Conservation (phyloP, 2,329 filamentous ascomycete genomes). For the Xylariales sp. region DNA sequence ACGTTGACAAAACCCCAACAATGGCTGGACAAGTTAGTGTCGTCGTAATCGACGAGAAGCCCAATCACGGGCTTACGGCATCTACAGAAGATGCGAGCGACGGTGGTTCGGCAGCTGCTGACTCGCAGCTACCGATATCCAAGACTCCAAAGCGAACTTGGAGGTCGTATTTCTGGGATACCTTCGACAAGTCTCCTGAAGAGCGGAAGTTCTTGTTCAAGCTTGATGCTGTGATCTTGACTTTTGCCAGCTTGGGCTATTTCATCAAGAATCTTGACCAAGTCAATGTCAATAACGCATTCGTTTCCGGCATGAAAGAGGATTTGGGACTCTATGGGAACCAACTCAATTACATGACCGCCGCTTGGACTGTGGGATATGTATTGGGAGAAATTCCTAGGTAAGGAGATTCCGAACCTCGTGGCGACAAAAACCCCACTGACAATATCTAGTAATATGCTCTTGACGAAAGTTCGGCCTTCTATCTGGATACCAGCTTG, state of each 20-base stretch:
- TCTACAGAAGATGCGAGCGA: neutral
- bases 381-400: slow-evolving; percentile 27
- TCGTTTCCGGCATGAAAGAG: slow-evolving; percentile 42
- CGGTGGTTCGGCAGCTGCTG: neutral
- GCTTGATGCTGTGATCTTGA: slow-evolving; percentile 35
- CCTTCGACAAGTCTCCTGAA: slow-evolving; percentile 36
- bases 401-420: slow-evolving; percentile 8
- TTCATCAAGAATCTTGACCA: slow-evolving; percentile 31
- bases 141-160: slow-evolving; percentile 34
- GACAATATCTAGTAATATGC: slow-evolving; percentile 21
- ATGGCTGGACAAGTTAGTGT: too few species aligned
- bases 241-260: slow-evolving; percentile 35
- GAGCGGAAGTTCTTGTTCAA: slow-evolving; percentile 38
- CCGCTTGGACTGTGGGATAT: slow-evolving; percentile 26
- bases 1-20: too few species aligned
- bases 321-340: slow-evolving; percentile 36
- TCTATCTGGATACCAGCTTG: slow-evolving; percentile 33
- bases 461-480: slow-evolving; percentile 30
- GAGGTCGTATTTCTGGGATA: slow-evolving; percentile 46
- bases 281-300: slow-evolving; percentile 37
- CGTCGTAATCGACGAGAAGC: slow-evolving; percentile 4
- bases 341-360: slow-evolving; percentile 30
- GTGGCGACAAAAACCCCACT: neutral
- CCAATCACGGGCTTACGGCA: neutral
- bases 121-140: slow-evolving; percentile 11